Evolutionary conservation across 805 yeast species (phyloP).

Genomic region (Barnettozyma pratensis): DNA sequence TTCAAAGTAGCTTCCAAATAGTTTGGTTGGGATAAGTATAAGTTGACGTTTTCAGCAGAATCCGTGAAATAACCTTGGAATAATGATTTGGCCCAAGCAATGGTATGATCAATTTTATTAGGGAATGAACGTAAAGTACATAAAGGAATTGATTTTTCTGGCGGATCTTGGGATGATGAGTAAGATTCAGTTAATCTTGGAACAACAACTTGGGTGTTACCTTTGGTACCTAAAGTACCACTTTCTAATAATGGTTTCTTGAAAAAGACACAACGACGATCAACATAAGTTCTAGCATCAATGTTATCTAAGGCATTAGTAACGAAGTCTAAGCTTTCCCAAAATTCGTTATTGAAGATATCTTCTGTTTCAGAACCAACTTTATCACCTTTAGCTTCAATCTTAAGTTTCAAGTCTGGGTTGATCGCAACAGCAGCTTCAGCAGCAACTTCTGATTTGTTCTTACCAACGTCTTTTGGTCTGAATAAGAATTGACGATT

Average conservation of each 20-base stretch:
- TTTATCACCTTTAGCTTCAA: conserved; percentile 73
- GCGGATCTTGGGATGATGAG: conserved; percentile 96
- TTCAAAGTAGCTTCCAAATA: conserved; percentile 88
- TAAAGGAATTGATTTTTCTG: conserved; percentile 94
- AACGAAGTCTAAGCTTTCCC: conserved; percentile 81
- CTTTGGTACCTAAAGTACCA: conserved; percentile 97
- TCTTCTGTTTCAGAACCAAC: conserved; percentile 93
- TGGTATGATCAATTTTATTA: conserved; percentile 95
- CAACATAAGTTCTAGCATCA: conserved; percentile 97
- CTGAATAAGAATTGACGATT: conserved; percentile 96
- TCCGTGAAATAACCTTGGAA: conserved; percentile 91
- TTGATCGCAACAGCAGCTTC: conserved; percentile 80
- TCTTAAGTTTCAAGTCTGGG: conserved; percentile 73
- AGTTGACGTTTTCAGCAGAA: conserved; percentile 88
- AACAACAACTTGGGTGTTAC: conserved; percentile 94
- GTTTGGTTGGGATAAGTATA: conserved; percentile 86
- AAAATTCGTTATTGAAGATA: conserved; percentile 78
- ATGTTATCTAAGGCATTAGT: conserved; percentile 97
- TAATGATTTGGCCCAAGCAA: conserved; percentile 97
- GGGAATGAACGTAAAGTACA: conserved; percentile 98
- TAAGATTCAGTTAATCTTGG: conserved; percentile 94
- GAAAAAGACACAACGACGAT: conserved; percentile 92
- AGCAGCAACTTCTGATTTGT: conserved; percentile 89
- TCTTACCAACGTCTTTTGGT: conserved; percentile 88
- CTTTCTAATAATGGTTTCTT: conserved; percentile 89